Conservation (phyloP, 2,329 filamentous ascomycete species). For the Fusarium fujikuroi region DNA sequence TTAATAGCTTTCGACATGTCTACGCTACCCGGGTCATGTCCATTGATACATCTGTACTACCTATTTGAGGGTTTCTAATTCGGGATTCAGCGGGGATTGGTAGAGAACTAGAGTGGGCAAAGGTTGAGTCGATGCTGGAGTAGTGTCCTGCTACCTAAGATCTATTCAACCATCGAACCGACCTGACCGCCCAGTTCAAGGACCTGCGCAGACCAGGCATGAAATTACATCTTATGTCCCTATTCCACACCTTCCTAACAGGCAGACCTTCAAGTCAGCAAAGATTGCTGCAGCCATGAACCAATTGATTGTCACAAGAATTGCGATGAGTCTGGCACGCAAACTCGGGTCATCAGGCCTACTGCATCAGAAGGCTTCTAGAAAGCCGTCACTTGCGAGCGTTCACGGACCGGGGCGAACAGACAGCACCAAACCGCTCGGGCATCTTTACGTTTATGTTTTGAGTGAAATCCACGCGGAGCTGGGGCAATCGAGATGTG, state of each 20-base stretch:
- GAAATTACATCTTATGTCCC: conserved; percentile 9
- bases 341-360: conserved; percentile 30
- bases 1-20: conserved; percentile 36
- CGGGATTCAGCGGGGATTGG: background rate
- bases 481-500: conserved; percentile 39
- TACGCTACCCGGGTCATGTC: conserved; percentile 26
- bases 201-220: conserved; percentile 11
- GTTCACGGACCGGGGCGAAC: conserved; percentile 28
- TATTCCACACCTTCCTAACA: conserved; percentile 16
- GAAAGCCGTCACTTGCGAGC: conserved; percentile 31
- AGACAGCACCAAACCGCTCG: conserved; percentile 24
- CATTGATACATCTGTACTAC: conserved; percentile 37
- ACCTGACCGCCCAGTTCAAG: background rate
- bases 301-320: conserved; percentile 15
- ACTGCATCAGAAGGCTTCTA: conserved; percentile 40
- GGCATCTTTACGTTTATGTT: conserved; percentile 18
- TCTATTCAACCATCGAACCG: background rate
- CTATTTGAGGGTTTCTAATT: conserved; percentile 21
- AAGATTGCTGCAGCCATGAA: conserved; percentile 18
- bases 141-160: background rate
- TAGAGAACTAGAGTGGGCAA: conserved; percentile 2
- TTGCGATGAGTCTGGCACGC: conserved; percentile 17
- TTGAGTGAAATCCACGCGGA: conserved; percentile 24
- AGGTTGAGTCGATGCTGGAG: background rate
- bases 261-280: conserved; percentile 1